Conservation (phyloP, 225 moss, liverwort and hornwort genomes). For the Marchantia polymorpha region DNA sequence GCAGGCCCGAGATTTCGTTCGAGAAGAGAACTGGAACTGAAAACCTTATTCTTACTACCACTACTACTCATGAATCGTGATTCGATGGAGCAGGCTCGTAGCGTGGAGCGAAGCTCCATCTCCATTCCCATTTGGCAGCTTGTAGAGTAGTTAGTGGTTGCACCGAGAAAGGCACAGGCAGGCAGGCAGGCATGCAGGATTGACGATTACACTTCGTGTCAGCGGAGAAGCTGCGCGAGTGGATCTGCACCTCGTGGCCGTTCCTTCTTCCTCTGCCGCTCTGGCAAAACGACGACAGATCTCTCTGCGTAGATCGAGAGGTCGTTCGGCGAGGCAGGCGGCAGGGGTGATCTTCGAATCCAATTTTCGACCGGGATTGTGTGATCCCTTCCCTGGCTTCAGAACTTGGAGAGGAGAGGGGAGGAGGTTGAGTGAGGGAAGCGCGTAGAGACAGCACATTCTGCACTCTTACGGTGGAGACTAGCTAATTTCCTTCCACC, state of each 20-base stretch:
- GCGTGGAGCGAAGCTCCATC: background rate
- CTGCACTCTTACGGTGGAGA: background rate
- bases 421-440: background rate
- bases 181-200: background rate
- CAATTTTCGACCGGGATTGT: background rate
- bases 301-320: background rate
- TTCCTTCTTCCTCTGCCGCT: background rate
- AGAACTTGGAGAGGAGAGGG: background rate
- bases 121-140: background rate
- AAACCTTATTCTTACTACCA: no score
- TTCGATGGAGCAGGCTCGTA: background rate
- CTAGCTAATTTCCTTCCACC: background rate
- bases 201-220: background rate
- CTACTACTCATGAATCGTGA: background rate
- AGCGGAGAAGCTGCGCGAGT: background rate
- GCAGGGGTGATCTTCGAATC: background rate
- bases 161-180: background rate
- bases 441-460: background rate
- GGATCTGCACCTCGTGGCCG: background rate
- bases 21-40: background rate
- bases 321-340: background rate
- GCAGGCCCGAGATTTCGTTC: background rate
- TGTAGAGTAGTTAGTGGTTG: constrained; percentile 9
- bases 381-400: background rate
- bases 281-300: background rate